A percentile compares a stretch with the other conserved stretches of the same genome.
Evolutionary conservation across 805 yeast genomes (phyloP).

Genomic region (Scheffersomyces stipitis): DNA sequence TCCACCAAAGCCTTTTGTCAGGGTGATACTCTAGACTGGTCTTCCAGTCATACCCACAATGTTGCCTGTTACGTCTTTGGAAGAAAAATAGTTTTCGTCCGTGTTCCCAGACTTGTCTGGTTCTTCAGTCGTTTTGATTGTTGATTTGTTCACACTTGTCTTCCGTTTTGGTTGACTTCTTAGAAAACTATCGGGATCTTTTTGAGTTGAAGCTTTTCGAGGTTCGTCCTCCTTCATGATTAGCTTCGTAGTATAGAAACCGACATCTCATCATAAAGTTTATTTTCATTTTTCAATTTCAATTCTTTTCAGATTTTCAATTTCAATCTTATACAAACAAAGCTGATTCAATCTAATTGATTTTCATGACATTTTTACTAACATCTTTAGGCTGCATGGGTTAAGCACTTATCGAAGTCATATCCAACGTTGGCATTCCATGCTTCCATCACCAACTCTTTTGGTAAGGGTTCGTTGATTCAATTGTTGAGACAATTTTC

Average conservation of each 20-base stretch:
- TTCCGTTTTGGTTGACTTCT: slow-evolving; percentile 43
- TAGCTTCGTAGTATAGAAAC: slow-evolving; percentile 86
- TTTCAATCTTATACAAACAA: slow-evolving; percentile 11
- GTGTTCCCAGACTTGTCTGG: slow-evolving; percentile 53
- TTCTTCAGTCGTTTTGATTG: slow-evolving; percentile 37
- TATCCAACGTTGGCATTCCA: slow-evolving; percentile 97
- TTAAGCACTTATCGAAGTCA: slow-evolving; percentile 85
- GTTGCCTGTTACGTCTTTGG: slow-evolving; percentile 98
- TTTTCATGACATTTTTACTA: slow-evolving; percentile 21
- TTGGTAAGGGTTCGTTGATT: slow-evolving; percentile 95
- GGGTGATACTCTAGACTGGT: slow-evolving; percentile 52
- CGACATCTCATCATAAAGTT: slow-evolving; percentile 52
- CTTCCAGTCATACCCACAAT: slow-evolving; percentile 30
- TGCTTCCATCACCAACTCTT: slow-evolving; percentile 95
- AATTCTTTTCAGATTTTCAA: too few relatives aligned
- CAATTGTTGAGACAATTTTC: slow-evolving; percentile 93
- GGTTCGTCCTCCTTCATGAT: slow-evolving; percentile 27
- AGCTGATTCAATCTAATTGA: too few relatives aligned
- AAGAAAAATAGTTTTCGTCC: slow-evolving; percentile 67
- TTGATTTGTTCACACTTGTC: slow-evolving; percentile 31
- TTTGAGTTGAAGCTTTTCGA: slow-evolving; percentile 75
- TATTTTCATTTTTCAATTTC: not conserved
- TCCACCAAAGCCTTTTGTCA: slow-evolving; percentile 85
- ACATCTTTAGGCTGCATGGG: slow-evolving; percentile 90
- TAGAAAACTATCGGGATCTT: slow-evolving; percentile 57